A percentile compares a stretch with the other conserved stretches of the same genome.
phyloP scores from a whole-genome alignment of 192 early-diverging fungal genomes.

The Coemansia sp. region DNA sequence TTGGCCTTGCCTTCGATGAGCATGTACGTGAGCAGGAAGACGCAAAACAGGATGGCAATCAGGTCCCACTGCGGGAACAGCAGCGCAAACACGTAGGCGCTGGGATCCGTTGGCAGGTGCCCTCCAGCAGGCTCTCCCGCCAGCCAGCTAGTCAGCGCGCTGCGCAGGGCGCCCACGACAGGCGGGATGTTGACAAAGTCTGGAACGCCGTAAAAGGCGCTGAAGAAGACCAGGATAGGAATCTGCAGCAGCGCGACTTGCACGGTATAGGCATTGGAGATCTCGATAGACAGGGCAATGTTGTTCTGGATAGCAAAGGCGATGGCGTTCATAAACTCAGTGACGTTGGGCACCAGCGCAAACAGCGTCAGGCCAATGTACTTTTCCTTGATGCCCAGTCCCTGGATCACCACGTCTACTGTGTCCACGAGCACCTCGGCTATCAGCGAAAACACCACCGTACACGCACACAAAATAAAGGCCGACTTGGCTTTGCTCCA shows the following conservation, averaged over 20 bases:
- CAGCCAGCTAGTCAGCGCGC: constrained; percentile 15
- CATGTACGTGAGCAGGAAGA: constrained; percentile 84
- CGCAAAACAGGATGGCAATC: constrained; percentile 61
- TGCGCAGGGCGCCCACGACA: constrained; percentile 20
- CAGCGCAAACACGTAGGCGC: constrained; percentile 62
- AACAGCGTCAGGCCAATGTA: constrained; percentile 92
- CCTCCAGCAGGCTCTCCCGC: constrained; percentile 19
- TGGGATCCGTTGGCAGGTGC: constrained; percentile 47
- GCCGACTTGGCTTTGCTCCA: constrained; percentile 83
- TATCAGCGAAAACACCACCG: constrained; percentile 82
- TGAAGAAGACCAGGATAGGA: constrained; percentile 88
- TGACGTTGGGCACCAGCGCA: constrained; percentile 92
- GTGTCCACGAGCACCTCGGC: constrained; percentile 91
- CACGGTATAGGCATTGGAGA: constrained; percentile 93
- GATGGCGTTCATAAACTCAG: constrained; percentile 94
- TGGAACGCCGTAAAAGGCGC: constrained; percentile 61
- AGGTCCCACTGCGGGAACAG: constrained; percentile 76
- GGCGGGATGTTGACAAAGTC: constrained; percentile 31
- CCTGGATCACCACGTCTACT: constrained; percentile 79
- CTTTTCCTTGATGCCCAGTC: constrained; percentile 74
- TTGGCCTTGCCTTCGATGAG: constrained; percentile 95
- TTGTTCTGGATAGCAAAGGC: constrained; percentile 92
- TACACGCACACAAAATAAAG: constrained; percentile 78
- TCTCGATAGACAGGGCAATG: constrained; percentile 85
- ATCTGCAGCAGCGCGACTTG: constrained; percentile 96